Evolutionary conservation across 768 basidiomycete genomes (phyloP).

Genomic region (Lyophyllum atratum): DNA sequence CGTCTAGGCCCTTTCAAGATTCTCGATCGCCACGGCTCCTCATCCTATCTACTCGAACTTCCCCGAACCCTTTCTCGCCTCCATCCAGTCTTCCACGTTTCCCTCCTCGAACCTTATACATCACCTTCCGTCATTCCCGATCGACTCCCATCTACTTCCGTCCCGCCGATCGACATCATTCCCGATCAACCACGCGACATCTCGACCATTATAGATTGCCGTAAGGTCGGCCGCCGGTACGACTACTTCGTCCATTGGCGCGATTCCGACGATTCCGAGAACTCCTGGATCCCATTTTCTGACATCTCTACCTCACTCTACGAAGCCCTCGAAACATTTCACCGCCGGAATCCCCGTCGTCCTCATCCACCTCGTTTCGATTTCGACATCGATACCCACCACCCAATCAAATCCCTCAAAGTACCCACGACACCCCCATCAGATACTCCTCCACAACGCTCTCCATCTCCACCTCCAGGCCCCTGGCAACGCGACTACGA

Average conservation of each 20-base stretch:
- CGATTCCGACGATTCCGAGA: constrained; percentile 26
- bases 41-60: too few relatives aligned
- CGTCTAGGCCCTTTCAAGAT: constrained; percentile 18
- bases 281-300: constrained; percentile 37
- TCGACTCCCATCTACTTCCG: too few relatives aligned
- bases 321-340: constrained; percentile 33
- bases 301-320: constrained; percentile 32
- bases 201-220: too few relatives aligned
- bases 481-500: constrained; percentile 15
- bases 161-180: too few relatives aligned
- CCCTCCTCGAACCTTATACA: constrained; percentile 8
- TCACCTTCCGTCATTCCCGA: constrained; percentile 31
- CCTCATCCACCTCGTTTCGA: constrained; percentile 27
- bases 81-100: too few relatives aligned
- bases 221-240: too few relatives aligned
- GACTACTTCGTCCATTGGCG: too few relatives aligned
- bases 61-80: too few relatives aligned
- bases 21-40: constrained; percentile 3
- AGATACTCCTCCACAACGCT: neutral
- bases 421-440: neutral
- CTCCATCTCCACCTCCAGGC: constrained; percentile 9
- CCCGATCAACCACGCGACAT: too few relatives aligned
- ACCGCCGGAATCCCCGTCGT: constrained; percentile 30
- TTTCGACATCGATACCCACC: constrained; percentile 4
- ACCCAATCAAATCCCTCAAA: constrained; percentile 1